Evolutionary conservation across 2,329 filamentous ascomycete species (phyloP).

Genomic region (Apiospora rasikravindrae): DNA sequence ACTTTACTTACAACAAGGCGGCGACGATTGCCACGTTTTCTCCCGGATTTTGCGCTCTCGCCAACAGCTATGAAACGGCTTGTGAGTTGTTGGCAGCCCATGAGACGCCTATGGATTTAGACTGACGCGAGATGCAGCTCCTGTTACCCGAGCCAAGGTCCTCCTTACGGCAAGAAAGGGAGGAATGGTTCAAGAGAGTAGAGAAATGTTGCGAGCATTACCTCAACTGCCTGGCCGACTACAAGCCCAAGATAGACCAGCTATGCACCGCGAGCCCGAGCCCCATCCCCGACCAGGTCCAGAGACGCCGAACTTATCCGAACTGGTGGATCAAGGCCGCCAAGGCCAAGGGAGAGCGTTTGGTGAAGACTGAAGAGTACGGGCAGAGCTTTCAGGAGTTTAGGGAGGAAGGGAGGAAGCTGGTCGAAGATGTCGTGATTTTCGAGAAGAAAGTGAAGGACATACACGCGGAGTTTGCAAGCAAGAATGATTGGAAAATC

Average conservation of each 20-base stretch:
- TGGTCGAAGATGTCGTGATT: neutral
- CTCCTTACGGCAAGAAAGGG: neutral
- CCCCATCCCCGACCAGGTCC: neutral
- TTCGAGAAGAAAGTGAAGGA: neutral
- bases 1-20: no score
- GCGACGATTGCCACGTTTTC: no score
- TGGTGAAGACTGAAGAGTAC: neutral
- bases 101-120: no score
- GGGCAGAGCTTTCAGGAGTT: neutral
- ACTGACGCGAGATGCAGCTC: neutral
- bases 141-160: neutral
- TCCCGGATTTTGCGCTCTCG: no score
- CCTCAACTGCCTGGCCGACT: neutral
- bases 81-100: no score
- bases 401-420: neutral
- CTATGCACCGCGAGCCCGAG: neutral
- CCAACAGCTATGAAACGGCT: no score
- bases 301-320: neutral
- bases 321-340: neutral
- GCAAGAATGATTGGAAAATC: neutral
- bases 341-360: neutral
- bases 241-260: neutral
- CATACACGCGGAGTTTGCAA: neutral
- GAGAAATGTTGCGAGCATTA: neutral
- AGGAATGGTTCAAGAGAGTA: neutral